Evolutionary conservation across 805 yeast genomes (phyloP).

Genomic region (Candida dendrica): DNA sequence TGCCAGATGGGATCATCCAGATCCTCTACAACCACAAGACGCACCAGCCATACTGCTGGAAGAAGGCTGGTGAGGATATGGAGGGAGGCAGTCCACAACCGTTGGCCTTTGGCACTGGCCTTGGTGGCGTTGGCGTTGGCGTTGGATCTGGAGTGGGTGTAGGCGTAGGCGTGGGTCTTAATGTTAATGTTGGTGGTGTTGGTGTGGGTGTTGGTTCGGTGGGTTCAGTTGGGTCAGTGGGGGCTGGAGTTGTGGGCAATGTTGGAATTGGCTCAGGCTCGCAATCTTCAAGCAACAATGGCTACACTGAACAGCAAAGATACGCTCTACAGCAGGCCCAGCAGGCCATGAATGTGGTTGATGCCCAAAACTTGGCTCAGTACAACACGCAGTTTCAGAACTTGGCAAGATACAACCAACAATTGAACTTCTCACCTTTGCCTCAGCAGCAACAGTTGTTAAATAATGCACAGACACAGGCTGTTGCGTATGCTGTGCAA

Average conservation of each 20-base stretch:
- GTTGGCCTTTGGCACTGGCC: neutral
- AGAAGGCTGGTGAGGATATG: constrained; percentile 3
- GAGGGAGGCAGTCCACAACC: neutral
- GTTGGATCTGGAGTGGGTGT: neutral
- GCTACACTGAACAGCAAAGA: constrained; percentile 3
- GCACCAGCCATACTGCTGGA: constrained; percentile 32
- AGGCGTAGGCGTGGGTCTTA: neutral
- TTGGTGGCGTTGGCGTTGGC: neutral
- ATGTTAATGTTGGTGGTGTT: too few species aligned
- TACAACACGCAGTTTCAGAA: constrained; percentile 2
- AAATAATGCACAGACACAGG: neutral
- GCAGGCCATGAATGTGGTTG: constrained; percentile 2
- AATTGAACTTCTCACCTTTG: neutral
- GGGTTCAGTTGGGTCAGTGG: neutral
- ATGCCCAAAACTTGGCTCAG: constrained; percentile 1
- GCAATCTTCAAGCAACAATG: too few species aligned
- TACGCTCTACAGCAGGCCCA: neutral
- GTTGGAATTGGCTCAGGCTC: too few species aligned
- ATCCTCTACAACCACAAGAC: constrained; percentile 32
- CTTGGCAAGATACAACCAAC: neutral
- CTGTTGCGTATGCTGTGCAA: constrained; percentile 1
- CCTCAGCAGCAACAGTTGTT: neutral
- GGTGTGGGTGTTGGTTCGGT: neutral
- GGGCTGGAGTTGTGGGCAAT: too few species aligned
- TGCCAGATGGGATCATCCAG: constrained; percentile 29